Conservation (phyloP, 805 yeast genomes). For the Middelhovenomyces tepae region DNA sequence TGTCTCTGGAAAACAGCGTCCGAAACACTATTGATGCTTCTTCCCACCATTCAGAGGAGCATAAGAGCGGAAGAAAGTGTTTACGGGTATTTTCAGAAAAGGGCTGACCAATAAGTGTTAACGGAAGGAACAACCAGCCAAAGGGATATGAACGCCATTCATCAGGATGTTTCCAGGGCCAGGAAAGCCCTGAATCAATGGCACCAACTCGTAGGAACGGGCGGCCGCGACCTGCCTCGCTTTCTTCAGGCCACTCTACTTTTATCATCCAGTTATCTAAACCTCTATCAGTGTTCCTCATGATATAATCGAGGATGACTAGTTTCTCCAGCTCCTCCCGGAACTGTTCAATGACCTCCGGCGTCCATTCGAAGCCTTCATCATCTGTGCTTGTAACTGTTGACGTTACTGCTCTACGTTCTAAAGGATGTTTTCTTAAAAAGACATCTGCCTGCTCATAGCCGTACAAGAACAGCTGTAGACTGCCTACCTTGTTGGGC, state of each 20-base stretch:
- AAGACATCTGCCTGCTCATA: slow-evolving; percentile 56
- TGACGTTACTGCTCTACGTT: slow-evolving; percentile 25
- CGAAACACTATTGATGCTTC: slow-evolving; percentile 40
- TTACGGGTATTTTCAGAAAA: slow-evolving; percentile 46
- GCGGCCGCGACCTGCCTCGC: slow-evolving; percentile 14
- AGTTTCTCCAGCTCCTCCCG: slow-evolving; percentile 57
- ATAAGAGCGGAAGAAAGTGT: slow-evolving; percentile 49
- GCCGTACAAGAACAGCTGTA: slow-evolving; percentile 52
- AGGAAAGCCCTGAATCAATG: slow-evolving; percentile 65
- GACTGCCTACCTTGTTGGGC: slow-evolving; percentile 53
- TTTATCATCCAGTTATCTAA: slow-evolving; percentile 72
- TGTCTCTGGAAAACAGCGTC: slow-evolving; percentile 43
- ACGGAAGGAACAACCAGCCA: slow-evolving; percentile 68
- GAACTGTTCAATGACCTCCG: slow-evolving; percentile 39
- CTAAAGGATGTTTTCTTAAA: slow-evolving; percentile 48
- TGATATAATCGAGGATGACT: slow-evolving; percentile 61
- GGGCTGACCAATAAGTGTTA: slow-evolving; percentile 56
- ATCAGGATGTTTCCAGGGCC: slow-evolving; percentile 78
- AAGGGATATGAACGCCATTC: slow-evolving; percentile 74
- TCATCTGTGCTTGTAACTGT: slow-evolving; percentile 2
- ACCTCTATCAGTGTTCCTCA: slow-evolving; percentile 69
- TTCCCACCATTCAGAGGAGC: slow-evolving; percentile 66
- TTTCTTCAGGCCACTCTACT: slow-evolving; percentile 33
- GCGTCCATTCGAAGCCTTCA: slow-evolving; percentile 44
- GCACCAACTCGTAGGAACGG: slow-evolving; percentile 54